Evolutionary conservation across 2,329 filamentous ascomycete genomes (phyloP), one percentile per base, ranked within the genome.

Genomic region (Venturia carpophila): DNA sequence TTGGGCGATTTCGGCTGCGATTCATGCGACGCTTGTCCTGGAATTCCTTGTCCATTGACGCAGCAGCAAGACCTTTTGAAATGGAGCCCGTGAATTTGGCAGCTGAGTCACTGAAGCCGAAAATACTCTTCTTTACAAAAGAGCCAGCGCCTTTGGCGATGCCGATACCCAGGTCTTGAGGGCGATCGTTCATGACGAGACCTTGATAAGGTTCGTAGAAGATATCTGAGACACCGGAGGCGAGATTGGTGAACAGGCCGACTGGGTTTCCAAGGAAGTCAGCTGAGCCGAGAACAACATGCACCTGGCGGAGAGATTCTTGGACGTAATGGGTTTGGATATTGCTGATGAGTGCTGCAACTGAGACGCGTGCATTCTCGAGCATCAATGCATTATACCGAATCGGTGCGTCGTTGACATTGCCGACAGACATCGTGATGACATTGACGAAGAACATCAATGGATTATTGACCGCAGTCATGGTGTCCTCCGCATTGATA

Each of bases 171-270:
- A 99, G 87, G 69, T 99, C 93, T 75, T 97, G 93, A 1, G 94
- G 95, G 69, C 90, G 86, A 75, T 99, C 94, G 0, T 92, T 96
- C 82, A 96, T 91, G 75, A 99, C 95, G 61, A 99, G 85, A 27
- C 95, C 91, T 79, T 99, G 94, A 78, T 99, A 99, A 45, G 94
- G 94, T 75, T 99, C 95, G 80, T 99, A 99, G 79, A 99, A 99
- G 73, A 99, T 96, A 74, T 97, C 94, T 24, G 91, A 92, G 64
- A 99, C 91, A 70, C 95, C 94, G 58, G 94, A 99, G 71, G 91
- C 96, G 76, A 99, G 90, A 74, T 93, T 99, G 79, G 96, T 97
- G 86, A 99, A 99, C 55, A 99, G 81, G 56, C 94, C 94, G 19
- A 99, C 95, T 0, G 94, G 94, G 71, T 99, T 99, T 45, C 94